Conservation (phyloP, 345 rosid species). For the Chamaenerion angustifolium region DNA sequence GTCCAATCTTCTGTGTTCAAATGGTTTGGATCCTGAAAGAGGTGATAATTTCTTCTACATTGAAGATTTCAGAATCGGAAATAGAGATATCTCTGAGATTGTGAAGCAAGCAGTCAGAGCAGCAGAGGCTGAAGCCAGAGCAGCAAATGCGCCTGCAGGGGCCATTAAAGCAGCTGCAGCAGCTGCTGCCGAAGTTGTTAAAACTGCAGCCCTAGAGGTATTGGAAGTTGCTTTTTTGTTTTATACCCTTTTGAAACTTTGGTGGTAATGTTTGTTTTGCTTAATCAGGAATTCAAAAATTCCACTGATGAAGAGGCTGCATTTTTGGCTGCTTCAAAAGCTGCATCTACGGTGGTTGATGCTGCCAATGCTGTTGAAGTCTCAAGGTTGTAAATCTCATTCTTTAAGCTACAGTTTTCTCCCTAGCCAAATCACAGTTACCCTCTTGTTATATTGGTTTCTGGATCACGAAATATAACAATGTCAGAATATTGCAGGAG, state of each 20-base stretch:
- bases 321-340: conserved; percentile 68
- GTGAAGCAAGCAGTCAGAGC: conserved; percentile 79
- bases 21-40: conserved; percentile 36
- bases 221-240: conserved; percentile 4
- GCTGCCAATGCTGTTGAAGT: conserved; percentile 71
- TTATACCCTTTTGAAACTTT: not conserved
- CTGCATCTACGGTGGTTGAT: conserved; percentile 87
- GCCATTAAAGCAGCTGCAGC: conserved; percentile 91
- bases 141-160: conserved; percentile 69
- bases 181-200: conserved; percentile 94
- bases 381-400: conserved; percentile 46
- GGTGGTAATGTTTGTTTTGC: conserved; percentile 3
- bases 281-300: conserved; percentile 46
- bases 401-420: not conserved
- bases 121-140: conserved; percentile 94
- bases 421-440: not conserved
- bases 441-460: conserved; percentile 1
- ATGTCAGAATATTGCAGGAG: conserved; percentile 35
- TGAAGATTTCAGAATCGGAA: conserved; percentile 70
- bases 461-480: conserved; percentile 8
- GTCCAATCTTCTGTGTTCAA: conserved; percentile 26
- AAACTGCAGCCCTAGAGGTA: conserved; percentile 84
- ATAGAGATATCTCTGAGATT: conserved; percentile 56
- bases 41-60: conserved; percentile 65
- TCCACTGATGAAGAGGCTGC: conserved; percentile 82